Conservation (phyloP, 1,139 yeast genomes). For the Lodderomyces elongisporus region DNA sequence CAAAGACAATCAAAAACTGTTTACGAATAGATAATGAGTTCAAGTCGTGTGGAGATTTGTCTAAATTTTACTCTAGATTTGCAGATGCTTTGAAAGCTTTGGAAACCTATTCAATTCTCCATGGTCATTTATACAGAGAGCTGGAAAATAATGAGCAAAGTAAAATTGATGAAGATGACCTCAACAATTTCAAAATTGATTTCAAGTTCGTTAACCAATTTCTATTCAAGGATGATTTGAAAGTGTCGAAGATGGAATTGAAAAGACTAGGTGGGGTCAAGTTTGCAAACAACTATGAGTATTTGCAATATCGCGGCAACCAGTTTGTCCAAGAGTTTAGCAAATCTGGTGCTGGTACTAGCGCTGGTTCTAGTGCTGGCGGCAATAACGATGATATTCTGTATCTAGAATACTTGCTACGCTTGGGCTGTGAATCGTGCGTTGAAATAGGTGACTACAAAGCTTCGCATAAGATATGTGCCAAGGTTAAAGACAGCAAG, state of each 20-base stretch:
- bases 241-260: slow-evolving; percentile 29
- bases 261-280: slow-evolving; percentile 11
- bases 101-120: slow-evolving; percentile 40
- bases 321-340: slow-evolving; percentile 2
- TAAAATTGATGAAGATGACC: slow-evolving; percentile 14
- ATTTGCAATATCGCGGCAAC: slow-evolving; percentile 15
- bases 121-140: slow-evolving; percentile 28
- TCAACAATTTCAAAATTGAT: slow-evolving; percentile 20
- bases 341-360: background rate
- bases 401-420: slow-evolving; percentile 31
- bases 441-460: slow-evolving; percentile 27
- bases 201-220: slow-evolving; percentile 20
- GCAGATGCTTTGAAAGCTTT: slow-evolving; percentile 31
- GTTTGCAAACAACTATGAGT: slow-evolving; percentile 25
- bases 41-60: slow-evolving; percentile 45
- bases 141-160: slow-evolving; percentile 13
- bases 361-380: no score
- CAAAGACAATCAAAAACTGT: slow-evolving; percentile 52
- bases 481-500: slow-evolving; percentile 18
- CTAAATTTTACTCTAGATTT: slow-evolving; percentile 40
- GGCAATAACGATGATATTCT: slow-evolving; percentile 2
- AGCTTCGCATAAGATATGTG: slow-evolving; percentile 31
- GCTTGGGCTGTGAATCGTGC: slow-evolving; percentile 45
- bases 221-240: slow-evolving; percentile 24
- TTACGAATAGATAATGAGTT: slow-evolving; percentile 67